Conservation (phyloP, 1,284 basidiomycete genomes). For the Gastroboletus turbinatus region DNA sequence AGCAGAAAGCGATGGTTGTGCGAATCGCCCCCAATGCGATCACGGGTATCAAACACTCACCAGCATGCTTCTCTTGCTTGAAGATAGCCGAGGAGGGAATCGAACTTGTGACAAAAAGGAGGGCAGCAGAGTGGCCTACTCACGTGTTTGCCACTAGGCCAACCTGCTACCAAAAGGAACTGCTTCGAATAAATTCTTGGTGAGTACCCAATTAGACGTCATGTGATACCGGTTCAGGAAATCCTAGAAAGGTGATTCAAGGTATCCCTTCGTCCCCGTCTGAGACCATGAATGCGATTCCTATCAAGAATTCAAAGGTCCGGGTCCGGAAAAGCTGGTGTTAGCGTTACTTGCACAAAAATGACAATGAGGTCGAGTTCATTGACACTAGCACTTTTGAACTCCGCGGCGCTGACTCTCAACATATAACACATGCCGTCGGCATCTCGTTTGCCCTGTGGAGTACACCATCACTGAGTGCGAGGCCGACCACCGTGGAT, state of each 20-base stretch:
- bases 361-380: not conserved
- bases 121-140: not conserved
- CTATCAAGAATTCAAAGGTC: not conserved
- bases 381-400: slow-evolving; percentile 5
- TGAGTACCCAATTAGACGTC: not conserved
- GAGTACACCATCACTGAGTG: not conserved
- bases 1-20: slow-evolving; percentile 9
- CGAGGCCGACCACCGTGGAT: not conserved
- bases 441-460: not conserved
- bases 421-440: not conserved
- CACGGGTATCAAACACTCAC: not conserved
- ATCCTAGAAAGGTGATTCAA: not conserved
- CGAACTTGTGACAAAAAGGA: not conserved
- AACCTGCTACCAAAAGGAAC: not conserved
- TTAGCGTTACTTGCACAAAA: not conserved
- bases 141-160: not conserved
- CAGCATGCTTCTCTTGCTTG: not conserved
- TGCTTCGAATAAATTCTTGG: not conserved
- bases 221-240: not conserved
- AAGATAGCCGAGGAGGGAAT: not conserved
- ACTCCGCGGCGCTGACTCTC: slow-evolving; percentile 14
- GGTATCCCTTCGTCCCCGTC: no score
- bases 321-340: not conserved
- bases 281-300: not conserved
- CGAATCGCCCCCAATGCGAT: not conserved